Conservation (phyloP, 169 alveolate species). For the Plasmodium reichenowi region DNA sequence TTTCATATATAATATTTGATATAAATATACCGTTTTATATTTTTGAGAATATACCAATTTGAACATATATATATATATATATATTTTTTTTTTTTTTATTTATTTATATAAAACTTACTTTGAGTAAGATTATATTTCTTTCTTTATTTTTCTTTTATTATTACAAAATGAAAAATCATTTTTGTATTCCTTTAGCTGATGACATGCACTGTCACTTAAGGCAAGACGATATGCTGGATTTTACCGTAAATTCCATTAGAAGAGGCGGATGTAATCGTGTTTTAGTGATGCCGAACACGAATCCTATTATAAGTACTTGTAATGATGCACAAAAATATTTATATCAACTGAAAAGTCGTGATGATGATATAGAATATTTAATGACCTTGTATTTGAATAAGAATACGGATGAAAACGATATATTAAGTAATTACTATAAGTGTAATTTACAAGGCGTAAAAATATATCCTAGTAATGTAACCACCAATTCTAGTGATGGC, state of each 20-base stretch:
- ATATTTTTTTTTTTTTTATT: background rate
- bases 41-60: background rate
- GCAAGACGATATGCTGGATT: slow-evolving; percentile 80
- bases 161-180: background rate
- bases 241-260: slow-evolving; percentile 36
- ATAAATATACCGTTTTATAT: too few species aligned
- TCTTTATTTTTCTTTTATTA: background rate
- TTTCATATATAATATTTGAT: too few species aligned
- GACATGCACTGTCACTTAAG: slow-evolving; percentile 87
- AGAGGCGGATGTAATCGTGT: slow-evolving; percentile 83
- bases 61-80: background rate
- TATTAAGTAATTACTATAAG: slow-evolving; percentile 67
- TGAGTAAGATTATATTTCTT: background rate
- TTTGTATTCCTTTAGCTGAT: slow-evolving; percentile 73
- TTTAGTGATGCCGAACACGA: slow-evolving; percentile 86
- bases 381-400: slow-evolving; percentile 85
- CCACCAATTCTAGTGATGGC: slow-evolving; percentile 85
- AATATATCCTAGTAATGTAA: slow-evolving; percentile 84
- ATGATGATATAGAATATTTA: slow-evolving; percentile 78
- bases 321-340: slow-evolving; percentile 82
- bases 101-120: background rate
- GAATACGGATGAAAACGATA: slow-evolving; percentile 78
- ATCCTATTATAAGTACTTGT: slow-evolving; percentile 81
- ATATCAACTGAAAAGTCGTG: slow-evolving; percentile 49
- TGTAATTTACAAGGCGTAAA: slow-evolving; percentile 86